Base-by-base conservation (phyloP, 352 stramenopile genomes). In the Pythium phragmiticola region DNA sequence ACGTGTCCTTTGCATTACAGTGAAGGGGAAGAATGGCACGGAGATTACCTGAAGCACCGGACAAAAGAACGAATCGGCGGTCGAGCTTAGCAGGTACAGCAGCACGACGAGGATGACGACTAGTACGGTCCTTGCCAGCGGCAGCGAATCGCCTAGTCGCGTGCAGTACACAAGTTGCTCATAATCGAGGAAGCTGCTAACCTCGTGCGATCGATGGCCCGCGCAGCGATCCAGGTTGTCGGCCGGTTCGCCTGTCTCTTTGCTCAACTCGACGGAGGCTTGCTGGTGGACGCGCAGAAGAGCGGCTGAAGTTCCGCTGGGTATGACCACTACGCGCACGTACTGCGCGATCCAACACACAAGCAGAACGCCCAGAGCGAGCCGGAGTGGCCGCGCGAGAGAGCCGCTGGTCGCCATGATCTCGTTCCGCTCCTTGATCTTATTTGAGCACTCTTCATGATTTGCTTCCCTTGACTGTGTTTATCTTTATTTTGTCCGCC, bases 21-120 rank as follows among this genome's bases (percentile, higher is more conserved):
- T 23, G n/a, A 17, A 23, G 17, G 42, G 42, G 42, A 4, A 23
- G 7, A 2, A 23, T 8, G 19, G 4, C 26, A 30, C 4, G 4
- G 26, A 5, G 26, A 30, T 30, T 50, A 84, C 76, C 65, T 94
- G 85, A 8, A 92, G 65, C 42, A 85, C 74, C 0, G 84, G 84
- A 47, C 79, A 90, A 68, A 94, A 94, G 66, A 94, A 94, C 60
- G 84, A 75, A 65, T 94, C 84, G 51, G 84, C 84, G 3, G 84
- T 94, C 28, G 84, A 92, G 69, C 82, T 92, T 28, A 92, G 69
- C 36, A 94, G 65, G 56, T 92, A 94, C 12, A 94, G 63, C 52
- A 94, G 68, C 53, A 89, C 47, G 8, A 83, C 59, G 16, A 93
- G 73, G 46, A 80, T 61, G 39, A 80, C 34, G 16, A 89, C 68